Evolutionary conservation across 306 rosid species (phyloP).

Genomic region (Vicia faba): DNA sequence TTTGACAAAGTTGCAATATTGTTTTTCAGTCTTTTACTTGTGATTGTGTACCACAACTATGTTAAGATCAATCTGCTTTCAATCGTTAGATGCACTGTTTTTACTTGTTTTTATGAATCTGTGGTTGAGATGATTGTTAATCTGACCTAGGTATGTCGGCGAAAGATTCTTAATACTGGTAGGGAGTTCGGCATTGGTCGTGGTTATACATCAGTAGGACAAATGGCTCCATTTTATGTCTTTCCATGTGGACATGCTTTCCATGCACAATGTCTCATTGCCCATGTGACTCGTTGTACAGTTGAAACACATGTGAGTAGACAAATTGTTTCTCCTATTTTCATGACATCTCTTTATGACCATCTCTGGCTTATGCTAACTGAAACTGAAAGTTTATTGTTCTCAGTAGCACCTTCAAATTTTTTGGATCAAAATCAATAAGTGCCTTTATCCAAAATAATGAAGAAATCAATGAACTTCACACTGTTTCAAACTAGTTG

Average conservation of each 20-base stretch:
- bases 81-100: background rate
- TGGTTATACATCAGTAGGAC: slow-evolving; percentile 78
- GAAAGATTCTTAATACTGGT: slow-evolving; percentile 75
- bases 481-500: slow-evolving; percentile 21
- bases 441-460: background rate
- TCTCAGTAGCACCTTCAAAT: slow-evolving; percentile 13
- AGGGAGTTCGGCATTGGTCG: slow-evolving; percentile 68
- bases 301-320: slow-evolving; percentile 66
- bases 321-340: slow-evolving; percentile 20
- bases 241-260: slow-evolving; percentile 95
- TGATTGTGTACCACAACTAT: slow-evolving; percentile 1
- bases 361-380: slow-evolving; percentile 16
- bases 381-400: slow-evolving; percentile 25
- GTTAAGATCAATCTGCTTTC: slow-evolving; percentile 19
- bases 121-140: slow-evolving; percentile 36
- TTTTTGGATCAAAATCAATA: slow-evolving; percentile 7
- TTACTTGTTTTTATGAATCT: background rate
- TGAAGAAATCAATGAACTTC: slow-evolving; percentile 13
- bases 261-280: slow-evolving; percentile 86
- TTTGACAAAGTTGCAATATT: slow-evolving; percentile 28
- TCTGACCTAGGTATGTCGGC: slow-evolving; percentile 66
- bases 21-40: slow-evolving; percentile 24
- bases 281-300: slow-evolving; percentile 92
- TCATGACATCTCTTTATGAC: slow-evolving; percentile 7
- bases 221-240: slow-evolving; percentile 95